Percentiles rank a stretch among this genome's conserved stretches.
phyloP scores from a whole-genome alignment of 495 filamentous ascomycete genomes.

The Letharia lupina region DNA sequence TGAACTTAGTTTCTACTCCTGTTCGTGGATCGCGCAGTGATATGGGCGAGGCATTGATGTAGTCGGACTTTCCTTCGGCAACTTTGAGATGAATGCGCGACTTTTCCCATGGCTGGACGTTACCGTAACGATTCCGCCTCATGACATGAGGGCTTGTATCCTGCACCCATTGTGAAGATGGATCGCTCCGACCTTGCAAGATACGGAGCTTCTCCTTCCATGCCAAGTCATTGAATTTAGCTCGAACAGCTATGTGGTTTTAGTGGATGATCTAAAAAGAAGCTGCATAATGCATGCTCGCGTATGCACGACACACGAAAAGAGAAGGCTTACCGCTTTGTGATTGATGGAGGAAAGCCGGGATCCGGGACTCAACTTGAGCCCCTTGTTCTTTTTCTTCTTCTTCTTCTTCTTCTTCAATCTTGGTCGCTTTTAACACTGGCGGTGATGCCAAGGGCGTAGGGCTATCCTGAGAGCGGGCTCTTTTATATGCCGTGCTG shows the following conservation, averaged over 20 bases:
- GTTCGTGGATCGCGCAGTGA: conserved; percentile 50
- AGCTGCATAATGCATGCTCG: conserved; percentile 19
- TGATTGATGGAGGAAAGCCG: conserved; percentile 28
- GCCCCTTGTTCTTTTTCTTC: neutral
- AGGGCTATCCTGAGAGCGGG: conserved; percentile 30
- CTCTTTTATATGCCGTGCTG: conserved; percentile 24
- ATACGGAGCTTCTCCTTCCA: conserved; percentile 54
- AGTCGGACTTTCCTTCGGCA: conserved; percentile 70
- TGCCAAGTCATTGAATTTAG: conserved; percentile 52
- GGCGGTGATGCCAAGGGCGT: conserved; percentile 36
- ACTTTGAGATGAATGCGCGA: conserved; percentile 81
- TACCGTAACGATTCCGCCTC: conserved; percentile 55
- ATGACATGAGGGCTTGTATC: conserved; percentile 41
- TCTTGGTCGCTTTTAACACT: conserved; percentile 20
- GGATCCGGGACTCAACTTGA: conserved; percentile 17
- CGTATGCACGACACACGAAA: conserved; percentile 18
- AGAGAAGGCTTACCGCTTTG: conserved; percentile 21
- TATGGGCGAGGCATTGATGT: conserved; percentile 95
- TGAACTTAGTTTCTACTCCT: conserved; percentile 47
- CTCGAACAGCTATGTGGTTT: conserved; percentile 36
- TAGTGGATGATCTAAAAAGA: conserved; percentile 19
- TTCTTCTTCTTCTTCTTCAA: conserved; percentile 7
- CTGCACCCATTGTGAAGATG: conserved; percentile 47
- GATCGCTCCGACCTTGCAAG: conserved; percentile 35
- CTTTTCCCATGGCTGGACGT: conserved; percentile 71